Percentiles rank a stretch among this genome's conserved stretches.
Evolutionary conservation across 352 stramenopile species (phyloP).

Genomic region (Pythium vanterpoolii): DNA sequence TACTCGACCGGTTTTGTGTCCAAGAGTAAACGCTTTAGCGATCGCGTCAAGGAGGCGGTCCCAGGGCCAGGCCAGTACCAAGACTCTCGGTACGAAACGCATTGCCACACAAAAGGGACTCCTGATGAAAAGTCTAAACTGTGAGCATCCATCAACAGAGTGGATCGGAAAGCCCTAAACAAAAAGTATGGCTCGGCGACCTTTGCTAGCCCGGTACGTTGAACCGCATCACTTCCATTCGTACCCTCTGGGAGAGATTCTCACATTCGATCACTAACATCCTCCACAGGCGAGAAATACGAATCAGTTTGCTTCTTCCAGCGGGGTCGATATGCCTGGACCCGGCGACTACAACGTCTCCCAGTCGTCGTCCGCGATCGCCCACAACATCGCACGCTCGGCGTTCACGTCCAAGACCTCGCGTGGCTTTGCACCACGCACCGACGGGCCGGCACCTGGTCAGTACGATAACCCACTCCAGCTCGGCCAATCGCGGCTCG

Average conservation of each 20-base stretch:
- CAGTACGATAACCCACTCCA: conserved; percentile 71
- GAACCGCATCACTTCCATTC: not conserved
- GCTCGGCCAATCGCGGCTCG: conserved; percentile 24
- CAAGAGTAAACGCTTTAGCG: conserved; percentile 69
- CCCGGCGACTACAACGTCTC: conserved; percentile 53
- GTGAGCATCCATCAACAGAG: conserved; percentile 18
- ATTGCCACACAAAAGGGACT: not conserved
- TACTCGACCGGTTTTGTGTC: conserved; percentile 80
- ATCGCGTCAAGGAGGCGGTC: conserved; percentile 40
- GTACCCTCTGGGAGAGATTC: too few relatives aligned
- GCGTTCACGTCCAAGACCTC: conserved; percentile 64
- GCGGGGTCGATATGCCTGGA: conserved; percentile 28
- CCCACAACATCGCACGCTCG: conserved; percentile 52
- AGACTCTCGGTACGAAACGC: conserved; percentile 31
- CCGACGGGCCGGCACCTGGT: conserved; percentile 51
- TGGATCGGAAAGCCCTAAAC: conserved; percentile 48
- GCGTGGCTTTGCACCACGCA: conserved; percentile 43
- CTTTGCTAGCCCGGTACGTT: conserved; percentile 53
- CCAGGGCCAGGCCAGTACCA: conserved; percentile 71
- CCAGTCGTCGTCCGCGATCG: conserved; percentile 33
- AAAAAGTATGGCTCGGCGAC: conserved; percentile 66
- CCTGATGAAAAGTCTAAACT: not conserved
- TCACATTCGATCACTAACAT: too few relatives aligned
- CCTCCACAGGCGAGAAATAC: conserved; percentile 31
- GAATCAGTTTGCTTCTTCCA: conserved; percentile 25